Evolutionary conservation across 805 yeast species (phyloP), one percentile per base, ranked within the genome.

Genomic region (Ogataea zsoltii): DNA sequence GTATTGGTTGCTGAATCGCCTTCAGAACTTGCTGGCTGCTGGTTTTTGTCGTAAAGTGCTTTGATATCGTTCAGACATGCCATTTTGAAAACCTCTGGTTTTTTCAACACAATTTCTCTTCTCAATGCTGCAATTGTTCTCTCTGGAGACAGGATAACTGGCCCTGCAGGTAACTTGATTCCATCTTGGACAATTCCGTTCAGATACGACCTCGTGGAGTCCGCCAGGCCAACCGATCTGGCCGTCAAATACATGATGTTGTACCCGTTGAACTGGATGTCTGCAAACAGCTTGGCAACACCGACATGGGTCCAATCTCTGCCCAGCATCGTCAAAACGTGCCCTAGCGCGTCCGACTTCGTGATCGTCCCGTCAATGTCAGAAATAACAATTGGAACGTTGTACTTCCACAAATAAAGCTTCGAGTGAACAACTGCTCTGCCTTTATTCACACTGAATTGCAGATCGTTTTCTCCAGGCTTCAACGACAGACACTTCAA

Each of bases 311-410:
- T 94, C 99, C 99, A 94, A 69, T 94, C 99, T 56, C 89, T 79
- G 4, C 99, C 99, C 30, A 94, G 72, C 81, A 92, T 82, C 14
- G 94, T 90, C 65, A 94, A 72, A 2, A 94, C 92, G 66, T 94
- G 99, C 2, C 99, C 99, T 58, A 94, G 71, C 0, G 99, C 99
- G 69, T 94, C 99, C 0, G 97, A 90, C 66, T 90, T 91, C 14
- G 99, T 94, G 54, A 94, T 94, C 1, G 99, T 94, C 14, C 99
- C 99, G 65, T 94, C 99, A 47, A 94, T 94, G 68, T 94, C 99
- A 7, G 97, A 88, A 19, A 94, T 92, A 6, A 94, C 99, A 33
- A 94, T 86, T 1, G 98, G 97, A 0, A 85, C 83, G 46, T 81
- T 75, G 54, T 83, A 75, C 52, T 82, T 81, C 99, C 99, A 94